Conservation (phyloP, 2,329 filamentous ascomycete genomes). For the Aspergillus caelatus region DNA sequence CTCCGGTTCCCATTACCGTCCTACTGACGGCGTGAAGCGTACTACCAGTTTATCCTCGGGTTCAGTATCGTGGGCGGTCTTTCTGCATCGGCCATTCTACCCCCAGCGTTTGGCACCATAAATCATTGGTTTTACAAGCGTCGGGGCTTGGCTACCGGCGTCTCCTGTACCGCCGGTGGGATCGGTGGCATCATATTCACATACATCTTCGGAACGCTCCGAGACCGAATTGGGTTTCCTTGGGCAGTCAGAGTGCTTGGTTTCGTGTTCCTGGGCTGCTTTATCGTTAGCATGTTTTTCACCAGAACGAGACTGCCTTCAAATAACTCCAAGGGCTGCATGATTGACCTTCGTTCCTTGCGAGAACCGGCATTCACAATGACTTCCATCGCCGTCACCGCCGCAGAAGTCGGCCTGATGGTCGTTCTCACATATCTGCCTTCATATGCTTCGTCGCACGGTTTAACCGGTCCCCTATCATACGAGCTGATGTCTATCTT, state of each 20-base stretch:
- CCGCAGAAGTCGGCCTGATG: slow-evolving; percentile 22
- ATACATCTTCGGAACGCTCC: slow-evolving; percentile 16
- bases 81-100: slow-evolving; percentile 13
- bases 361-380: slow-evolving; percentile 17
- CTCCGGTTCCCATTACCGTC: not conserved
- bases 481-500: slow-evolving; percentile 26
- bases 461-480: slow-evolving; percentile 11
- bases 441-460: slow-evolving; percentile 20
- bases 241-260: slow-evolving; percentile 16
- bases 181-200: slow-evolving; percentile 30
- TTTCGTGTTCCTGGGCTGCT: slow-evolving; percentile 6
- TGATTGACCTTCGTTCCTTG: slow-evolving; percentile 17
- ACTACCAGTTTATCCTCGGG: slow-evolving; percentile 16
- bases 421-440: slow-evolving; percentile 25
- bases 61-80: slow-evolving; percentile 15
- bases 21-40: slow-evolving; percentile 2
- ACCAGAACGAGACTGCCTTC: slow-evolving; percentile 16
- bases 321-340: slow-evolving; percentile 5
- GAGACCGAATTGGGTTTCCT: slow-evolving; percentile 18
- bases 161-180: slow-evolving; percentile 22
- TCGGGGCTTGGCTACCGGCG: slow-evolving; percentile 27
- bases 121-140: slow-evolving; percentile 29
- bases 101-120: slow-evolving; percentile 25
- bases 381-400: slow-evolving; percentile 18
- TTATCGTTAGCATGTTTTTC: not conserved